Base-by-base conservation (phyloP, 306 rosid species). In the Gleditsia sinensis region DNA sequence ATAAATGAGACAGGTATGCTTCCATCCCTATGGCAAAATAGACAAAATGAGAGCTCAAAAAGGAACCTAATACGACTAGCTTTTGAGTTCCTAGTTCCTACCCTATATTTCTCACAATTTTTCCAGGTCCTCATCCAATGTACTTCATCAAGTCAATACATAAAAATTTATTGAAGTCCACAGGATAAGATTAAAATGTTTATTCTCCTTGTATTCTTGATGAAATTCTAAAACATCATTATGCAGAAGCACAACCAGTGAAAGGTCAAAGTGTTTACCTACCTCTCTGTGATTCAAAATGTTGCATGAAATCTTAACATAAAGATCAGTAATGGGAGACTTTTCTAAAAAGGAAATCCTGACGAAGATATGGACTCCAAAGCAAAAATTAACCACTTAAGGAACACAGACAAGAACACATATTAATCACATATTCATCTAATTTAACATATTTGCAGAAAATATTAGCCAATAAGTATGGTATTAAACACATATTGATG, bases 1-100 rank as follows among this genome's bases (percentile, higher is more conserved):
- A 92, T 81, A 58, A 78, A 87, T 0, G 93, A 90, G 39, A 90
- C 96, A 5, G 97, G 92, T 49, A 87, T 69, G 69, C 78, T 90
- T 77, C 97, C 93, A 83, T 94, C 89, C 91, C 99, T 94, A 86
- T 46, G 37, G 74, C 67, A 77, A 78, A 59, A 51, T 32, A 63
- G 45, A 42, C 50, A 60, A 62, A 40, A 43, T 36, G 12, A 63
- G 73, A 71, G 46, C 54, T 45, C 36, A 27, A 54, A 64, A 46
- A 14, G 27, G 34, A 71, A 71, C 16, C 32, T 37, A 7, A 16
- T 6, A 42, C 6, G 33, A 27, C 59, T 59, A 69, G 12, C 70
- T 34, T 67, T 28, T 24, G 24, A 46, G 8, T 67, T 25, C 71
- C 71, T 25, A 65, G 46, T 60, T 33, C 32, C 32, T 11, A 7